A percentile compares a stretch with the other conserved stretches of the same genome.
These are phyloP conservation scores for Craspedostauros australis DNA, from an alignment of 108 stramenopile genomes.

Conservation along the genomic window DNA sequence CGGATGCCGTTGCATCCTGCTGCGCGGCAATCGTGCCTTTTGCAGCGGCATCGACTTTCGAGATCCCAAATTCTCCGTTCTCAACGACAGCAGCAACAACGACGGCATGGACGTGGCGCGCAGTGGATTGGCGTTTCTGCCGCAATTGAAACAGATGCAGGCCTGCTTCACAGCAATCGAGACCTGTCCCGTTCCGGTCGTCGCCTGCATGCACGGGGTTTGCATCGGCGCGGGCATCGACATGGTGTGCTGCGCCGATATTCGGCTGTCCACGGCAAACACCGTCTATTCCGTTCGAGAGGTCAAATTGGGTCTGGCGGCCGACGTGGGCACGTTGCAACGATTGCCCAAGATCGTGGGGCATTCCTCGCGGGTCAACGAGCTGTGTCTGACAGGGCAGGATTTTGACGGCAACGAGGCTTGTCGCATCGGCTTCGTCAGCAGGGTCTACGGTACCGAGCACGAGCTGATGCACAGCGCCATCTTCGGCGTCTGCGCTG, in stretches of 20 bases:
- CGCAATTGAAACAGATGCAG: slow-evolving; percentile 70
- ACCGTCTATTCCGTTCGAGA: slow-evolving; percentile 60
- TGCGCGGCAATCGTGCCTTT: slow-evolving; percentile 58
- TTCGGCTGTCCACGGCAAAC: slow-evolving; percentile 48
- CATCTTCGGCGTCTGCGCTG: too few species aligned
- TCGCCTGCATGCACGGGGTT: slow-evolving; percentile 66
- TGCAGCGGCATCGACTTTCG: slow-evolving; percentile 67
- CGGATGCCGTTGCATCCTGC: slow-evolving; percentile 53
- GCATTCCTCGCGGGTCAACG: slow-evolving; percentile 49
- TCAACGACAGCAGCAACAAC: too few species aligned
- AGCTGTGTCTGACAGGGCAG: slow-evolving; percentile 67
- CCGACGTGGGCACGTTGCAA: slow-evolving; percentile 78
- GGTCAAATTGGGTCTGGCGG: slow-evolving; percentile 64
- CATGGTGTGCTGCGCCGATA: slow-evolving; percentile 55
- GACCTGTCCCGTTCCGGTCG: slow-evolving; percentile 72
- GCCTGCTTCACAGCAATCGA: slow-evolving; percentile 62
- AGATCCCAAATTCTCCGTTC: slow-evolving; percentile 40
- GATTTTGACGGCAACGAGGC: slow-evolving; percentile 54
- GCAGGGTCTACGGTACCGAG: slow-evolving; percentile 30
- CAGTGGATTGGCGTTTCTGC: slow-evolving; percentile 51
- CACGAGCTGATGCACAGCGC: slow-evolving; percentile 29
- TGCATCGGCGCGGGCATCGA: slow-evolving; percentile 78
- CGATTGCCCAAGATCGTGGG: slow-evolving; percentile 69
- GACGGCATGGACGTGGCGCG: slow-evolving; percentile 39
- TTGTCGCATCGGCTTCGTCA: slow-evolving; percentile 58